Evolutionary conservation across 495 filamentous ascomycete genomes (phyloP).

Genomic region (Tetracladium marchalianum): DNA sequence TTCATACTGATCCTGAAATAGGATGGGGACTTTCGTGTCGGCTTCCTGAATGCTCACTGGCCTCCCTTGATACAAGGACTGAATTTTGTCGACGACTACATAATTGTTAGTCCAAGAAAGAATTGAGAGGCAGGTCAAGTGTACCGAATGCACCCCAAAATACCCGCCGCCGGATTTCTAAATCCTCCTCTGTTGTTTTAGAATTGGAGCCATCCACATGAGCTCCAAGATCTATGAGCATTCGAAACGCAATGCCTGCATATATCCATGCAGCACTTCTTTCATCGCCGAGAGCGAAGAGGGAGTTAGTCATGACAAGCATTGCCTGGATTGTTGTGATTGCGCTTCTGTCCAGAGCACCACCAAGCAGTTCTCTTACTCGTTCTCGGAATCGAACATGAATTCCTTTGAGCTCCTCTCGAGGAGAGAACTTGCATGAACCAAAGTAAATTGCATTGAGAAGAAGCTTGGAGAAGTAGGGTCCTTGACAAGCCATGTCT

Average conservation of each 20-base stretch:
- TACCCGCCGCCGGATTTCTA: constrained; percentile 31
- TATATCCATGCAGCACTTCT: constrained; percentile 36
- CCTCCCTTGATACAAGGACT: constrained; percentile 8
- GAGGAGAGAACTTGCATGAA: constrained; percentile 27
- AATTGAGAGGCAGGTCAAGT: not conserved
- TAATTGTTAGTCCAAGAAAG: not conserved
- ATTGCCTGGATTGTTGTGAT: constrained; percentile 37
- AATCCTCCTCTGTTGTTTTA: constrained; percentile 26
- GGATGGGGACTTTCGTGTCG: not conserved
- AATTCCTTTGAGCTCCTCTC: constrained; percentile 25
- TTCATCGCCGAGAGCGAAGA: constrained; percentile 27
- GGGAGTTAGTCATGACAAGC: not conserved
- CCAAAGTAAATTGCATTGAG: constrained; percentile 38
- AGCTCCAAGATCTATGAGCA: constrained; percentile 32
- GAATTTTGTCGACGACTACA: constrained; percentile 9
- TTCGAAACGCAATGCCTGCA: constrained; percentile 26
- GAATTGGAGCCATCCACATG: constrained; percentile 23
- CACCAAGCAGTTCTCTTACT: constrained; percentile 28
- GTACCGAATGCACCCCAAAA: constrained; percentile 34
- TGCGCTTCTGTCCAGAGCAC: constrained; percentile 29
- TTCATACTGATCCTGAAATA: constrained; percentile 3
- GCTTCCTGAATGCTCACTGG: not conserved
- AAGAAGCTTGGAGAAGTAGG: constrained; percentile 35
- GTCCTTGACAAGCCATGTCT: constrained; percentile 29
- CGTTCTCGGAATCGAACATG: constrained; percentile 25